phyloP scores from a whole-genome alignment of 2,329 filamentous ascomycete species.

The Graphiopsis chlorocephala region DNA sequence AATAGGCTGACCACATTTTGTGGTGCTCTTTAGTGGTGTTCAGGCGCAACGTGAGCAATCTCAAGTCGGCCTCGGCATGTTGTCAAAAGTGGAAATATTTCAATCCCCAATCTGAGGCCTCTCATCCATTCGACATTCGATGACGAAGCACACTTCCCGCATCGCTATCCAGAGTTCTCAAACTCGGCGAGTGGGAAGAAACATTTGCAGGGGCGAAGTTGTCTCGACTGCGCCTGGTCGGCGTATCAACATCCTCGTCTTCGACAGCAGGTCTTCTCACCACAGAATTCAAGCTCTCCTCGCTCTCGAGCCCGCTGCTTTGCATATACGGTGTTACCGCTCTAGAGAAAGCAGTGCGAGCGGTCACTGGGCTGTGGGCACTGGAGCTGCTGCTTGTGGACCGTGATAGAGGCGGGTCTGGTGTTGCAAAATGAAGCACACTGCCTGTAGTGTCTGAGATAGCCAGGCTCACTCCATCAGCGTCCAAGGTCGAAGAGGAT shows the following conservation, averaged over 20 bases:
- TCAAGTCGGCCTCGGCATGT: neutral
- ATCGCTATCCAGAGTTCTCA: constrained; percentile 9
- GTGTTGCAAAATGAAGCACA: constrained; percentile 15
- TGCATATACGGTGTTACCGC: constrained; percentile 26
- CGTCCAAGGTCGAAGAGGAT: neutral
- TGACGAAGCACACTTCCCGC: constrained; percentile 12
- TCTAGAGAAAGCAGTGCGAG: constrained; percentile 23
- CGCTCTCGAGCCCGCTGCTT: constrained; percentile 19
- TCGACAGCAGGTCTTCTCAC: constrained; percentile 13
- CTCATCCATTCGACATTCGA: neutral
- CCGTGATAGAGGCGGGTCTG: constrained; percentile 17
- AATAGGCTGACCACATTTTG: neutral
- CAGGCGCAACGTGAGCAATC: neutral
- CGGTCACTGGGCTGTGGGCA: constrained; percentile 29
- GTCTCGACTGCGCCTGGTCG: neutral
- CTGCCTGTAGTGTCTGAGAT: constrained; percentile 3
- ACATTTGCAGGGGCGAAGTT: neutral
- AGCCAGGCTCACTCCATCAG: neutral
- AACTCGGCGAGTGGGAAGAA: neutral
- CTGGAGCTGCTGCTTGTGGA: constrained; percentile 23
- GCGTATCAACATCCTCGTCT: neutral
- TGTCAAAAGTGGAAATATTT: neutral
- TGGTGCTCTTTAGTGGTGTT: neutral
- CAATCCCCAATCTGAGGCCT: neutral
- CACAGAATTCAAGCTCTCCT: constrained; percentile 29